A percentile compares a stretch with the other conserved stretches of the same genome.
These are phyloP conservation scores for Cordyceps cateniannulata DNA, from an alignment of 2,329 filamentous ascomycete genomes.

Conservation along the genomic window DNA sequence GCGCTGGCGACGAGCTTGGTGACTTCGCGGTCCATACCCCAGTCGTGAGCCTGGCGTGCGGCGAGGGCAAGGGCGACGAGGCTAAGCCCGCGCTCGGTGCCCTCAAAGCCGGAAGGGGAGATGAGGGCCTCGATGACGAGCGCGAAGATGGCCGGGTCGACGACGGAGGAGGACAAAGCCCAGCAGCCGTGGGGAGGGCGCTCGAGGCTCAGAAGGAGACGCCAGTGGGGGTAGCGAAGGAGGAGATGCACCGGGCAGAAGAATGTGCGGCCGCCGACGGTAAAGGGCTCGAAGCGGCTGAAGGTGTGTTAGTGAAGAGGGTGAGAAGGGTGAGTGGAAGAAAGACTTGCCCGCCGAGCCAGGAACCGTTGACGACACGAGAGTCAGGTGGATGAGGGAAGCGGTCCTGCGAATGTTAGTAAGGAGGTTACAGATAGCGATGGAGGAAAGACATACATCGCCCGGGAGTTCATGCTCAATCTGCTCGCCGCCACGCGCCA, in stretches of 20 bases:
- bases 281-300: constrained; percentile 11
- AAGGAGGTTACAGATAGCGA: background rate
- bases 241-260: constrained; percentile 12
- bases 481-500: background rate
- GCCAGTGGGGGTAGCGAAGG: constrained; percentile 9
- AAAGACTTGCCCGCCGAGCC: background rate
- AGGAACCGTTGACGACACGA: constrained; percentile 9
- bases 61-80: constrained; percentile 19
- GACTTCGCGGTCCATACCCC: constrained; percentile 16
- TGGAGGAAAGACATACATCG: background rate
- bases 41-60: constrained; percentile 14
- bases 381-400: background rate
- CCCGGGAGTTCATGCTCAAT: constrained; percentile 5
- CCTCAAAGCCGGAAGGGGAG: constrained; percentile 16
- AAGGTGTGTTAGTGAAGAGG: background rate
- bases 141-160: constrained; percentile 17
- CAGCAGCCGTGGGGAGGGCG: constrained; percentile 13
- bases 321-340: background rate
- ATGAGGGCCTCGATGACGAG: constrained; percentile 18
- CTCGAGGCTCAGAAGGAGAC: constrained; percentile 5
- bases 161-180: constrained; percentile 11
- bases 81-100: constrained; percentile 18
- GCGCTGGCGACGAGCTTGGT: constrained; percentile 16
- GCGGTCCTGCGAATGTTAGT: background rate
- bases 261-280: constrained; percentile 10